These are phyloP conservation scores for Echites panduratus DNA, from an alignment of 257 asterid species.

Conservation along the genomic window DNA sequence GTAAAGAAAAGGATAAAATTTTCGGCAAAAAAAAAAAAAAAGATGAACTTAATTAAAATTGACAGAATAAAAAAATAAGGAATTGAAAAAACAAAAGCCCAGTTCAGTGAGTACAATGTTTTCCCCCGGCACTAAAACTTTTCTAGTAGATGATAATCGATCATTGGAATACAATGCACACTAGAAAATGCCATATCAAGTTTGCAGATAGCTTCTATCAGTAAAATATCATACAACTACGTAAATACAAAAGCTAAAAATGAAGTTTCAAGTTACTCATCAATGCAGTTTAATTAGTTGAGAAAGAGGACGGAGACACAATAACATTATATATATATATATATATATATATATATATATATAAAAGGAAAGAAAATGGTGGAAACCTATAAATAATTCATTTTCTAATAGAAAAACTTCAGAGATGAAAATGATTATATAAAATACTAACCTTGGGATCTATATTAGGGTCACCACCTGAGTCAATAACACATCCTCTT, in stretches of 20 bases:
- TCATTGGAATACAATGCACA: neutral
- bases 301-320: neutral
- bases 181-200: neutral
- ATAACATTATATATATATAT: neutral
- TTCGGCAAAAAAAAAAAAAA: too few species aligned
- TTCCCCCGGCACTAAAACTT: neutral
- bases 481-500: constrained; percentile 80
- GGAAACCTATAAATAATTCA: neutral
- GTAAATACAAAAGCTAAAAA: neutral
- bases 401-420: constrained; percentile 4
- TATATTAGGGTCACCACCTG: constrained; percentile 82
- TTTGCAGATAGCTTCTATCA: neutral
- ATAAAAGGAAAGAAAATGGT: neutral
- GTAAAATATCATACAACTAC: neutral
- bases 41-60: too few species aligned
- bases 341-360: too few species aligned
- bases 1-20: too few species aligned
- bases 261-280: neutral
- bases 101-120: neutral
- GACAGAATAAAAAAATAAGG: too few species aligned
- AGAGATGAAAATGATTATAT: neutral
- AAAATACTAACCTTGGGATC: constrained; percentile 67
- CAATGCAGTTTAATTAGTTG: too few species aligned
- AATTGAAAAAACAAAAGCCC: neutral
- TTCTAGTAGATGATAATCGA: neutral